These are phyloP conservation scores for Thoreauomyces humboldtii DNA, from an alignment of 192 early-diverging fungal species.

Conservation along the genomic window DNA sequence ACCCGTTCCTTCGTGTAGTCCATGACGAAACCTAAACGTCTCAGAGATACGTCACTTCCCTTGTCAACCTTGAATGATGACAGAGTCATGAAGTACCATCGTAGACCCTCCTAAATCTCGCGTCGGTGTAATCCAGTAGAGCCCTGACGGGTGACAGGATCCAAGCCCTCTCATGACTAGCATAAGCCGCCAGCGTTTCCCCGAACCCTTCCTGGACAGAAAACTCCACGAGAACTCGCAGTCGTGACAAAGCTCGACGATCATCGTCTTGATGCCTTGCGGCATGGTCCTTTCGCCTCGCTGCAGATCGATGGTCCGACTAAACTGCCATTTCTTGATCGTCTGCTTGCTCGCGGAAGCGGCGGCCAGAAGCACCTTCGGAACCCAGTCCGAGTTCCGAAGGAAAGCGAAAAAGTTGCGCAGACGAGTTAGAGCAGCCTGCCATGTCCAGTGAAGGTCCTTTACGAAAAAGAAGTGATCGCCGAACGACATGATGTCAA, in stretches of 20 bases:
- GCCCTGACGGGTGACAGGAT: conserved; percentile 14
- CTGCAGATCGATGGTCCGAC: neutral
- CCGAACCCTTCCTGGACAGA: conserved; percentile 24
- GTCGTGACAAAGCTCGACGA: conserved; percentile 7
- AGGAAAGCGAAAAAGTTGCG: neutral
- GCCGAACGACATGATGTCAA: no score
- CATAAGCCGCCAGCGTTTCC: conserved; percentile 25
- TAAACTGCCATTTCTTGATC: neutral
- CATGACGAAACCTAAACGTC: neutral
- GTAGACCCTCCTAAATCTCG: neutral
- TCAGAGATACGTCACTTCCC: no score
- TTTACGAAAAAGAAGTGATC: neutral
- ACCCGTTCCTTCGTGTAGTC: neutral
- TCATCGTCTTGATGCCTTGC: neutral
- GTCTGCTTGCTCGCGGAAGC: conserved; percentile 6
- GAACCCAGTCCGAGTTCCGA: neutral
- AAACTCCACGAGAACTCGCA: conserved; percentile 14
- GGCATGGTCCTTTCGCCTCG: neutral
- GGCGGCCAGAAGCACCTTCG: conserved; percentile 19
- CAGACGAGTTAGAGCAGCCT: neutral
- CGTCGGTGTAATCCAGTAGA: conserved; percentile 14
- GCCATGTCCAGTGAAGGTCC: neutral
- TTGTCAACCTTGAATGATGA: no score
- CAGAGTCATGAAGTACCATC: no score
- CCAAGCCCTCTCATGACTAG: conserved; percentile 9